Conservation (phyloP, 2,329 filamentous ascomycete species). For the Arthrobotrys entomopaga region DNA sequence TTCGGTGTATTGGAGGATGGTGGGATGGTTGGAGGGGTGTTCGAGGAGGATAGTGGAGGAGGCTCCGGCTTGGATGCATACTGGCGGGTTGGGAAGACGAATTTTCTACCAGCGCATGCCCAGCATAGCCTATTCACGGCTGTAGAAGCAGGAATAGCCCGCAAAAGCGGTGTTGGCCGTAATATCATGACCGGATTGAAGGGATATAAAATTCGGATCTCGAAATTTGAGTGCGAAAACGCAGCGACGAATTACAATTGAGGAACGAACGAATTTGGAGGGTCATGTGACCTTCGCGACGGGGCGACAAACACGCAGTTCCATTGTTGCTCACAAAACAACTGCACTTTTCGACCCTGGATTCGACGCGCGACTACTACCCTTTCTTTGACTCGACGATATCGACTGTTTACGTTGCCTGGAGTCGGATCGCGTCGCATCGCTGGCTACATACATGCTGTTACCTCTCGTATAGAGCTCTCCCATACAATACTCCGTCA, state of each 20-base stretch:
- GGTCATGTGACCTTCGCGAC: slow-evolving; percentile 50
- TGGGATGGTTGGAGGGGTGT: slow-evolving; percentile 26
- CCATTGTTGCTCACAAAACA: slow-evolving; percentile 23
- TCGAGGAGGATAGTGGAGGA: slow-evolving; percentile 8
- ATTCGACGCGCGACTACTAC: background rate
- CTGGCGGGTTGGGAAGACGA: slow-evolving; percentile 9
- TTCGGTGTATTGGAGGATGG: slow-evolving; percentile 23
- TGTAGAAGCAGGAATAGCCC: slow-evolving; percentile 4
- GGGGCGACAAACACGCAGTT: slow-evolving; percentile 29
- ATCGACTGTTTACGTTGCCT: background rate
- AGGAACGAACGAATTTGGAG: slow-evolving; percentile 13
- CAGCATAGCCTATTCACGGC: slow-evolving; percentile 25
- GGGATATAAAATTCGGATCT: background rate
- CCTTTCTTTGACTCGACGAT: background rate
- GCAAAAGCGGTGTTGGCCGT: slow-evolving; percentile 21
- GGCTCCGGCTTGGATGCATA: slow-evolving; percentile 34
- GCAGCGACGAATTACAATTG: no score
- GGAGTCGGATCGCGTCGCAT: slow-evolving; percentile 14
- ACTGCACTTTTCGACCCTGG: background rate
- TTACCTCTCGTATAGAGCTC: background rate
- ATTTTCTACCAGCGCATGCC: slow-evolving; percentile 13
- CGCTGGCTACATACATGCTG: slow-evolving; percentile 11
- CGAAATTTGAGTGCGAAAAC: background rate
- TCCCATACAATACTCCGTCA: background rate
- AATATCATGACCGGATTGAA: slow-evolving; percentile 38